These are phyloP conservation scores for Hypoxylon sp. DNA, from an alignment of 2,329 filamentous ascomycete genomes.

Conservation along the genomic window DNA sequence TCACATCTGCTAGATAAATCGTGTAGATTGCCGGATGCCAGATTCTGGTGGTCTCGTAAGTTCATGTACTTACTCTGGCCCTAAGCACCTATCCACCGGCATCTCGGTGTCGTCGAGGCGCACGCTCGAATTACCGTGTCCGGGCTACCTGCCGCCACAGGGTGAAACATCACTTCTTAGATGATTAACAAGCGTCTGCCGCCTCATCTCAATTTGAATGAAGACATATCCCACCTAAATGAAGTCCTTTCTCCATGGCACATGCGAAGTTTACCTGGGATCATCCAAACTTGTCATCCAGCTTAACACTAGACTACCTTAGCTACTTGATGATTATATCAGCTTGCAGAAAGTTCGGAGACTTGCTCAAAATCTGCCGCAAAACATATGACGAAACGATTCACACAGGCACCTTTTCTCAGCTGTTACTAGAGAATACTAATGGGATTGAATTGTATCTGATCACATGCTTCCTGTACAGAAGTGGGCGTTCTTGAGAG, in stretches of 20 bases:
- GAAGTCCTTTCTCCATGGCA: not conserved
- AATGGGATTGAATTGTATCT: no score
- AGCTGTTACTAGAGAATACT: no score
- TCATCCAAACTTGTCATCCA: not conserved
- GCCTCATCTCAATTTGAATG: not conserved
- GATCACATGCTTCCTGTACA: no score
- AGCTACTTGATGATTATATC: not conserved
- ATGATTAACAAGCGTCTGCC: not conserved
- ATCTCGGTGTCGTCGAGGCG: not conserved
- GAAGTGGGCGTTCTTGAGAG: no score
- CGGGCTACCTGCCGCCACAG: not conserved
- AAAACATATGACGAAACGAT: slow-evolving; percentile 27
- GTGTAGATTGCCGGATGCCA: not conserved
- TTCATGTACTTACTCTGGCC: not conserved
- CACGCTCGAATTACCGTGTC: not conserved
- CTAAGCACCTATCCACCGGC: not conserved
- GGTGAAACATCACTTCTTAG: not conserved
- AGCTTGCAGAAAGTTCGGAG: slow-evolving; percentile 19
- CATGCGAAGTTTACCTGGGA: slow-evolving; percentile 2
- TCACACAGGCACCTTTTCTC: no score
- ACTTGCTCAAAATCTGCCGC: slow-evolving; percentile 12
- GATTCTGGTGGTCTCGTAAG: not conserved
- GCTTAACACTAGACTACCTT: not conserved
- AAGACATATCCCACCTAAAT: not conserved
- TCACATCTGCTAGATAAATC: not conserved